These are phyloP conservation scores for Penicillium turbatum DNA, from an alignment of 495 filamentous ascomycete genomes.

Conservation along the genomic window DNA sequence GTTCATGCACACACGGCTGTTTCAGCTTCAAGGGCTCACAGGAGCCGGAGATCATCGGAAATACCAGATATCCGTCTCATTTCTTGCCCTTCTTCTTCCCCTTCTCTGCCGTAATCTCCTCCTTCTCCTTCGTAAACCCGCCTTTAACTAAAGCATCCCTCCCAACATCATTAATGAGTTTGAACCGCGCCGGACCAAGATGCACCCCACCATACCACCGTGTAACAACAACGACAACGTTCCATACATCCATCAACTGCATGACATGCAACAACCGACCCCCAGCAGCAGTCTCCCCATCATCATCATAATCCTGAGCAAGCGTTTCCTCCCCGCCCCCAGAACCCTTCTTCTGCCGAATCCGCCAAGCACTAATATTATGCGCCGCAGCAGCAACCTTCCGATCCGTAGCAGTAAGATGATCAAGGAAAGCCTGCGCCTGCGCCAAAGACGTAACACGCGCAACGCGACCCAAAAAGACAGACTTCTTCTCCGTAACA, in stretches of 20 bases:
- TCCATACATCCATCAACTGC: slow-evolving; percentile 92
- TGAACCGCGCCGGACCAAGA: slow-evolving; percentile 82
- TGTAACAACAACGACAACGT: slow-evolving; percentile 88
- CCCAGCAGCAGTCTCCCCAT: slow-evolving; percentile 94
- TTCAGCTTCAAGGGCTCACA: background rate
- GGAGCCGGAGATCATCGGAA: background rate
- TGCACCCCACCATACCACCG: slow-evolving; percentile 92
- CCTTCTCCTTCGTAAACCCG: slow-evolving; percentile 54
- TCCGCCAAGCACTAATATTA: slow-evolving; percentile 75
- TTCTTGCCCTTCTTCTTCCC: slow-evolving; percentile 59
- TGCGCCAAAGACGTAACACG: slow-evolving; percentile 61
- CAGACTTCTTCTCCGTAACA: slow-evolving; percentile 77
- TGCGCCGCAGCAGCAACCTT: slow-evolving; percentile 81
- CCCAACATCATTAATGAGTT: slow-evolving; percentile 80
- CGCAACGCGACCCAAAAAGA: slow-evolving; percentile 76
- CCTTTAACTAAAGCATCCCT: slow-evolving; percentile 80
- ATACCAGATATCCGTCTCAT: slow-evolving; percentile 22
- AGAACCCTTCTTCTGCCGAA: slow-evolving; percentile 41
- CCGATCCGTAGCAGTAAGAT: slow-evolving; percentile 75
- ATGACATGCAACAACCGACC: slow-evolving; percentile 79
- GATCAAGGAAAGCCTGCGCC: slow-evolving; percentile 62
- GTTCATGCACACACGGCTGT: background rate
- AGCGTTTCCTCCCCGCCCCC: slow-evolving; percentile 46
- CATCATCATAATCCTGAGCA: slow-evolving; percentile 90
- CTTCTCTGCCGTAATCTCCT: slow-evolving; percentile 34